Evolutionary conservation across 495 filamentous ascomycete genomes (phyloP), one percentile per base, ranked within the genome.

Genomic region (Alectoria sarmentosa): DNA sequence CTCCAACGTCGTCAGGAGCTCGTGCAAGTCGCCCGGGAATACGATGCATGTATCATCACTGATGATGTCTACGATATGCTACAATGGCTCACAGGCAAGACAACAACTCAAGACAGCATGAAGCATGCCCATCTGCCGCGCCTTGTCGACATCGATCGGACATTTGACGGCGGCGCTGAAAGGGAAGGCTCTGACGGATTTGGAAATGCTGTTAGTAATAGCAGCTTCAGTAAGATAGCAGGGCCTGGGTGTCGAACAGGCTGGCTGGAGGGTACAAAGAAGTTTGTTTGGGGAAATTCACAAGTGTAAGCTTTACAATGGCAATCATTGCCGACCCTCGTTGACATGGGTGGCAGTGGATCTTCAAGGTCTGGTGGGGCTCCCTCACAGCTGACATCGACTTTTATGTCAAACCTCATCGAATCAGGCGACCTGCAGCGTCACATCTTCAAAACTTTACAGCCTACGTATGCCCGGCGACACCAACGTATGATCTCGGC

Each of bases 11-110:
- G 92, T 0, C 73, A 84, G 64, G 73, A 72, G 19, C 78, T 96
- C 2, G 83, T 96, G 9, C 72, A 76, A 10, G 69, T 93, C 7
- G 92, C 91, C 4, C 80, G 91, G 17, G 74, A 84, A 38, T 83
- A 86, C 71, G 86, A 96, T 69, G 90, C 90, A 6, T 76, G 96
- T 9, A 73, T 96, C 56, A 80, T 96, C n/a, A 82, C 81, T 17
- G 92, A 96, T 75, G 92, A 96, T 73, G 90, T 97, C 1, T 97
- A 97, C 66, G 92, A 96, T 73, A 86, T 90, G 65, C 78, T 96
- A 0, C 88, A 90, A 71, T 94, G 90, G 85, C 80, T 82, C 9
- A 60, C 77, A 5, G 76, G 76, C 36, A 73, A 67, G 0, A 69
- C 66, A 38, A 52, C 52, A 13, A 41, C 71, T 9, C 63, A 69